Percentiles rank a stretch among this genome's conserved stretches.
Conservation (phyloP, 2,329 filamentous ascomycete genomes). For the Lachnellula arida region DNA sequence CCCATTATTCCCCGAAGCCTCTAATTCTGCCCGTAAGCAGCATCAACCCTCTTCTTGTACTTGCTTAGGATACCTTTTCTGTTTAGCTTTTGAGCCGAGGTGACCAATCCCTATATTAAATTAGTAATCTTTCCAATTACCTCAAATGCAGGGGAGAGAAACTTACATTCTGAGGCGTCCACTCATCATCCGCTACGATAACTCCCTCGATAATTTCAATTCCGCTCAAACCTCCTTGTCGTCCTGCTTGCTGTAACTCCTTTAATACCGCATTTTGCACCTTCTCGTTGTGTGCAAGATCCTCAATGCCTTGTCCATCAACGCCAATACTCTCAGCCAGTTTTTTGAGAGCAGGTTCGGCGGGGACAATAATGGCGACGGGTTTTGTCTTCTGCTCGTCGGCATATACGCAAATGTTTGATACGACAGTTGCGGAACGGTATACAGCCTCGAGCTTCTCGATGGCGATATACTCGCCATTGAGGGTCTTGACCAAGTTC, state of each 20-base stretch:
- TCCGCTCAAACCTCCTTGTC: constrained; percentile 58
- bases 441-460: constrained; percentile 91
- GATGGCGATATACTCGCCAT: constrained; percentile 93
- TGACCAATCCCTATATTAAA: constrained; percentile 52
- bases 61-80: constrained; percentile 60
- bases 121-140: not conserved
- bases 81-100: constrained; percentile 69
- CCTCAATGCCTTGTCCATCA: constrained; percentile 45
- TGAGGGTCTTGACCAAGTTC: constrained; percentile 89
- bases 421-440: constrained; percentile 67
- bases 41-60: constrained; percentile 56
- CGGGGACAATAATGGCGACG: constrained; percentile 70
- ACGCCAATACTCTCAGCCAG: constrained; percentile 57
- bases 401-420: constrained; percentile 83
- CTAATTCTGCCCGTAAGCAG: constrained; percentile 24
- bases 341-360: constrained; percentile 55
- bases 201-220: constrained; percentile 73
- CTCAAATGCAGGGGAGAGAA: too few species aligned
- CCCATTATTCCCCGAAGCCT: not conserved
- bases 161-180: constrained; percentile 67
- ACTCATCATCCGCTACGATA: constrained; percentile 76
- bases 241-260: constrained; percentile 60
- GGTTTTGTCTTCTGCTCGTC: constrained; percentile 69
- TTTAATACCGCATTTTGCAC: constrained; percentile 56
- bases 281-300: constrained; percentile 60